phyloP scores from a whole-genome alignment of 331 rosid species.

The Stylosanthes scabra region DNA sequence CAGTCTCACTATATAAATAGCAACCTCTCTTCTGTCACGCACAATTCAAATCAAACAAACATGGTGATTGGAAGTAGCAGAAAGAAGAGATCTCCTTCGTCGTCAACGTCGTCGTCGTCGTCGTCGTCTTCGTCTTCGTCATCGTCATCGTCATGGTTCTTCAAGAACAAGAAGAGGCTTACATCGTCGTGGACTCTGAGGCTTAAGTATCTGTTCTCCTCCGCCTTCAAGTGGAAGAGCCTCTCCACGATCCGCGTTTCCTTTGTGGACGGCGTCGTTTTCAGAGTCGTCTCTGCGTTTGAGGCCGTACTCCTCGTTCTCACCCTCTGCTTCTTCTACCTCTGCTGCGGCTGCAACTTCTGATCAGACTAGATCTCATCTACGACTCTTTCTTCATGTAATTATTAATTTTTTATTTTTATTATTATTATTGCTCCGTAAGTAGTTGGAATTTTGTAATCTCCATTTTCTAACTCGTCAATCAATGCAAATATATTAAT shows the following conservation, averaged over 20 bases:
- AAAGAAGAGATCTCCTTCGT: too few relatives aligned
- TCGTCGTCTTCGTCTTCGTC: neutral
- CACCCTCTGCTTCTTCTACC: slow-evolving; percentile 60
- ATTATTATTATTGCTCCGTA: neutral
- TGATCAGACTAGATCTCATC: slow-evolving; percentile 30
- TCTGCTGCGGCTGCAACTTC: slow-evolving; percentile 77
- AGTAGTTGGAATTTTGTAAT: neutral
- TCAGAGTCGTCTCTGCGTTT: slow-evolving; percentile 65
- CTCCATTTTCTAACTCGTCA: neutral
- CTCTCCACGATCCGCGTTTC: slow-evolving; percentile 51
- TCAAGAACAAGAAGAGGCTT: slow-evolving; percentile 63
- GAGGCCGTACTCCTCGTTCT: slow-evolving; percentile 66
- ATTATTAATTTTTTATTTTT: neutral
- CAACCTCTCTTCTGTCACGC: too few relatives aligned
- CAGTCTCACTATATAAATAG: too few relatives aligned
- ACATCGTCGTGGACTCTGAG: slow-evolving; percentile 38
- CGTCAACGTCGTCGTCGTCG: too few relatives aligned
- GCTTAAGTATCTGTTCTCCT: slow-evolving; percentile 56
- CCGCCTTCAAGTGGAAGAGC: slow-evolving; percentile 62
- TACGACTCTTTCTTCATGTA: neutral
- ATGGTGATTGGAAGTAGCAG: too few relatives aligned
- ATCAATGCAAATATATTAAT: neutral
- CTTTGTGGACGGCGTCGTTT: slow-evolving; percentile 57
- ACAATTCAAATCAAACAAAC: too few relatives aligned
- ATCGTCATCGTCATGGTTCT: slow-evolving; percentile 28